These are phyloP conservation scores for Aspergillus egyptiacus DNA, from an alignment of 495 filamentous ascomycete genomes.

Conservation along the genomic window DNA sequence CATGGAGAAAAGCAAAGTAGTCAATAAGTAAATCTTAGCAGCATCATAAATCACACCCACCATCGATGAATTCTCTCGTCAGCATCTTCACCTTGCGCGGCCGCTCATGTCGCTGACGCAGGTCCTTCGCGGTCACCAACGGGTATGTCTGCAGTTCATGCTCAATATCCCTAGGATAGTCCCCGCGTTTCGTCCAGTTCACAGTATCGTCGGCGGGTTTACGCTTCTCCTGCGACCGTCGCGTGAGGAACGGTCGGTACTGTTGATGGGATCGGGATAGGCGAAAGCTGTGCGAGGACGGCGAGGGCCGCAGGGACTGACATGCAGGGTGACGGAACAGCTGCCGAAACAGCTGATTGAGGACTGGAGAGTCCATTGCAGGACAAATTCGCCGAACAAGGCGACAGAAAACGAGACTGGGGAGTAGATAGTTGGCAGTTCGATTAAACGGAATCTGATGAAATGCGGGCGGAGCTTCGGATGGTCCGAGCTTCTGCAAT, in stretches of 20 bases:
- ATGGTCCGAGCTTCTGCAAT: conserved; percentile 26
- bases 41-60: conserved; percentile 37
- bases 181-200: conserved; percentile 74
- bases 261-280: conserved; percentile 29
- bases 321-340: conserved; percentile 69
- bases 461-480: conserved; percentile 16
- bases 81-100: conserved; percentile 93
- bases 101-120: conserved; percentile 65
- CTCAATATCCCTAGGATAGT: conserved; percentile 66
- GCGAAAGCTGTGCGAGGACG: conserved; percentile 17
- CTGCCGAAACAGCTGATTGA: conserved; percentile 73
- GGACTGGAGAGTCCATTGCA: conserved; percentile 74
- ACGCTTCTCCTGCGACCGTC: conserved; percentile 26
- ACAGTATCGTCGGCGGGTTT: conserved; percentile 29
- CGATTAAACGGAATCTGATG: conserved; percentile 2
- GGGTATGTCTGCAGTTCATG: conserved; percentile 77
- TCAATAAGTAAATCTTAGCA: neutral
- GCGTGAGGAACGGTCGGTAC: conserved; percentile 39
- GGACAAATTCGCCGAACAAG: neutral
- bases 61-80: conserved; percentile 94
- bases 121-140: conserved; percentile 71
- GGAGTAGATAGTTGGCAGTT: conserved; percentile 2
- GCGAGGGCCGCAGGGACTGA: conserved; percentile 44
- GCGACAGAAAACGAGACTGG: conserved; percentile 7
- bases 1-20: conserved; percentile 7